A percentile compares a stretch with the other conserved stretches of the same genome.
Conservation (phyloP, 768 basidiomycete genomes). For the Lyophyllum shimeji region DNA sequence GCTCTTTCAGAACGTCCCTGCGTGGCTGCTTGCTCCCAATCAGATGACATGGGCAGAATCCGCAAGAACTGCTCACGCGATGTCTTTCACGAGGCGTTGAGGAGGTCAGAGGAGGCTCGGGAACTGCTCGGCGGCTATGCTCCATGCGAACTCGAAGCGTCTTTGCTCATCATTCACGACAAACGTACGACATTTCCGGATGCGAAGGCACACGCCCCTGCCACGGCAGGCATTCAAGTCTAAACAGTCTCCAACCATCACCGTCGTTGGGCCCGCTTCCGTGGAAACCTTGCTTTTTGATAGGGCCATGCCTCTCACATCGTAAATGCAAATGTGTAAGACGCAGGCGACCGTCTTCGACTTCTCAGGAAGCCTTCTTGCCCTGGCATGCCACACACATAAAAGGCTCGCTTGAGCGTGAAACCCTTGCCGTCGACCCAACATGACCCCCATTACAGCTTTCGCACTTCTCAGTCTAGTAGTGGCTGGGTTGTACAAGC, state of each 20-base stretch:
- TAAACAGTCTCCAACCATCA: neutral
- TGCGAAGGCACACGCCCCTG: neutral
- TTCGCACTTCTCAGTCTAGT: constrained; percentile 10
- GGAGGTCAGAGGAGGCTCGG: neutral
- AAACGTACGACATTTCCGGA: constrained; percentile 9
- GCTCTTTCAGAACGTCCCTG: neutral
- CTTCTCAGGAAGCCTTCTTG: constrained; percentile 3
- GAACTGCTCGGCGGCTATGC: neutral
- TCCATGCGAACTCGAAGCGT: constrained; percentile 3
- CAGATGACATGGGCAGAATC: neutral
- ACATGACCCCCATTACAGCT: constrained; percentile 11
- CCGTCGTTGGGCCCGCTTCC: neutral
- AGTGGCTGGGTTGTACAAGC: constrained; percentile 17
- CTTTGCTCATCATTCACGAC: constrained; percentile 12
- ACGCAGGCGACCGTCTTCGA: neutral
- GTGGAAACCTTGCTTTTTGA: neutral
- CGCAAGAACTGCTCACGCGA: neutral
- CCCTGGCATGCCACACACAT: neutral
- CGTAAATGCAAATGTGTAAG: constrained; percentile 3
- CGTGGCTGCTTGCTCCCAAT: neutral
- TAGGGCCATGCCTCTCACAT: neutral
- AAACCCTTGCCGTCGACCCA: neutral
- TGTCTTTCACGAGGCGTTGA: neutral
- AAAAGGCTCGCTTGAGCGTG: neutral
- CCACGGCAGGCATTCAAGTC: neutral